Percentiles rank a stretch among this genome's conserved stretches.
Conservation (phyloP, 2,329 filamentous ascomycete genomes). For the Geosmithia putterillii region DNA sequence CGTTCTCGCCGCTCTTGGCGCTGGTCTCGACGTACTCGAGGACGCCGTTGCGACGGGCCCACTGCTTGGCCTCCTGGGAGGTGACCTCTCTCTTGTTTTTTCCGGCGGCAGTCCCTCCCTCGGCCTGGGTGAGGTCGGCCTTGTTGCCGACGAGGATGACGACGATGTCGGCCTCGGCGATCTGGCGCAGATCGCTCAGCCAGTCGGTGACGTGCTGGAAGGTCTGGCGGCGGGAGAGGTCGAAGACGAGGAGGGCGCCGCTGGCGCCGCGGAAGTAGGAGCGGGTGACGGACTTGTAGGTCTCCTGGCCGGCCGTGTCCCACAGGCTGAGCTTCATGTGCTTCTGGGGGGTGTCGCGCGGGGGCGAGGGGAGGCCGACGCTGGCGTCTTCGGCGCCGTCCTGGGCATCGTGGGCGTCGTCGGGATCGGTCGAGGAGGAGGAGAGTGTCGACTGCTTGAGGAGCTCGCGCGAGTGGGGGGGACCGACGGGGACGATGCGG, state of each 20-base stretch:
- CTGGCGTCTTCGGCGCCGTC: slow-evolving; percentile 6
- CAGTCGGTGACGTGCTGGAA: slow-evolving; percentile 85
- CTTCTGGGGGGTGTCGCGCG: slow-evolving; percentile 37
- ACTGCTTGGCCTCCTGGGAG: slow-evolving; percentile 72
- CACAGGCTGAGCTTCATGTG: slow-evolving; percentile 92
- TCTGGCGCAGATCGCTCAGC: slow-evolving; percentile 87
- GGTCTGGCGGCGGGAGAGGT: slow-evolving; percentile 75
- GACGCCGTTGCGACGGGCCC: slow-evolving; percentile 76
- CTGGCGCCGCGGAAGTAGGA: slow-evolving; percentile 80
- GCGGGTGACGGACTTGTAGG: slow-evolving; percentile 90
- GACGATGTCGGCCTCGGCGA: slow-evolving; percentile 90
- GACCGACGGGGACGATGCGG: slow-evolving; percentile 81
- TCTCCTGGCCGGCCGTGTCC: slow-evolving; percentile 96
- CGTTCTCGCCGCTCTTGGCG: slow-evolving; percentile 88
- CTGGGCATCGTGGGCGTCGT: slow-evolving; percentile 4
- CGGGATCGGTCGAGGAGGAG: slow-evolving; percentile 11
- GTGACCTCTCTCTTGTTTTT: slow-evolving; percentile 69
- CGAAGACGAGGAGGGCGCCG: slow-evolving; percentile 75
- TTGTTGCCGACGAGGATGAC: slow-evolving; percentile 96
- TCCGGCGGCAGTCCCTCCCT: too few relatives aligned
- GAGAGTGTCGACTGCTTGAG: slow-evolving; percentile 23
- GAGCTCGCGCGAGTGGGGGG: slow-evolving; percentile 40
- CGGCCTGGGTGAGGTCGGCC: slow-evolving; percentile 56
- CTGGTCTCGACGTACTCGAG: slow-evolving; percentile 93
- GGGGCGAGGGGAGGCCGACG: slow-evolving; percentile 42